These are phyloP conservation scores for Acrocalymma vagum DNA, from an alignment of 2,329 filamentous ascomycete species.

Conservation along the genomic window DNA sequence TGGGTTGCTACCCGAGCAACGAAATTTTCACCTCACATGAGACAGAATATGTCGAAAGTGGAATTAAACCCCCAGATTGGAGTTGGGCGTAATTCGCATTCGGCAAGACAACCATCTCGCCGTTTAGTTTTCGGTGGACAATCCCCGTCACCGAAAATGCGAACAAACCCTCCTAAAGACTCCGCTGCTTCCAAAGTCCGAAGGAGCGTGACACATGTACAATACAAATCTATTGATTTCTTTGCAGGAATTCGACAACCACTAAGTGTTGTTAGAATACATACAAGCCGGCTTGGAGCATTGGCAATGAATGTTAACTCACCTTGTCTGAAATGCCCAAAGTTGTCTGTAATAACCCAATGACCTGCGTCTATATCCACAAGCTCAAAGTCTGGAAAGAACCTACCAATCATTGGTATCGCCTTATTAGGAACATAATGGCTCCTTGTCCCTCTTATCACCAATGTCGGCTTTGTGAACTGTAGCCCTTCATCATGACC, in stretches of 20 bases:
- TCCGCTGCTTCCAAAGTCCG: too few relatives aligned
- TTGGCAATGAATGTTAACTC: slow-evolving; percentile 33
- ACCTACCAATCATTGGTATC: slow-evolving; percentile 79
- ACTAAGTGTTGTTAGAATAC: slow-evolving; percentile 51
- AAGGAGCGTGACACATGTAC: too few relatives aligned
- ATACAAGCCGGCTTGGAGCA: too few relatives aligned
- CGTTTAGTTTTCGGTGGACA: too few relatives aligned
- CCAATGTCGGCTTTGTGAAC: slow-evolving; percentile 81
- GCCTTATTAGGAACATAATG: slow-evolving; percentile 83
- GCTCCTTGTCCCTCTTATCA: slow-evolving; percentile 80
- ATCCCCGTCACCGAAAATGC: too few relatives aligned
- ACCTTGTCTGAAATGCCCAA: slow-evolving; percentile 80
- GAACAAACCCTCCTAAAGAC: too few relatives aligned
- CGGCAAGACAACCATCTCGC: too few relatives aligned
- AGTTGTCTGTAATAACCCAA: slow-evolving; percentile 90
- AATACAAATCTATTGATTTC: slow-evolving; percentile 55
- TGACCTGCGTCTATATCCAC: slow-evolving; percentile 81
- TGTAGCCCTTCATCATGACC: slow-evolving; percentile 71
- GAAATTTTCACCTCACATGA: too few relatives aligned
- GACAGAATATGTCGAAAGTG: too few relatives aligned
- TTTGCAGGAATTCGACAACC: slow-evolving; percentile 71
- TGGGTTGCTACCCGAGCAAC: too few relatives aligned
- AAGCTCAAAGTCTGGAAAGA: slow-evolving; percentile 81
- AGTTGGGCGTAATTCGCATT: too few relatives aligned
- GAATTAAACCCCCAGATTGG: too few relatives aligned